Base-by-base conservation (phyloP, 495 filamentous ascomycete species). In the Penicillium subrubescens region DNA sequence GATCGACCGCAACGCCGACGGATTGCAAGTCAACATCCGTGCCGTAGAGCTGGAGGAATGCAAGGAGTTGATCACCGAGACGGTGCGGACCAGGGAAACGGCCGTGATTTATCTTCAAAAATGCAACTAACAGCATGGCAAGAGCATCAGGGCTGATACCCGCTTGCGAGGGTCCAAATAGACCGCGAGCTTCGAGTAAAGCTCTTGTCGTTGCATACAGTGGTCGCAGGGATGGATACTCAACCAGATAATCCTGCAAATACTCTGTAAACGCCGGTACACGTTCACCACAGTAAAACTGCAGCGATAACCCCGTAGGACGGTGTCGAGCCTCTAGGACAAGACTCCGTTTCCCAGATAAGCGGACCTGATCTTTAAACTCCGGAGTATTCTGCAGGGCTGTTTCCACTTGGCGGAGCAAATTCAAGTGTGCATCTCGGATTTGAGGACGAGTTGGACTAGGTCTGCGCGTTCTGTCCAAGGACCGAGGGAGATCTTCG, bases 61-160 rank as follows among this genome's bases (percentile, higher is more conserved):
- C 69, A n/a, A 86, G 73, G 5, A 88, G 70, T 48, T 83, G 79
- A 15, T 71, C 67, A 14, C 73, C 79, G 14, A 79, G 60, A n/a
- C 59, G 66, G 46, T 73, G 67, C 1, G 74, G 57, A 1, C 67
- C 60, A 0, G 61, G 59, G 43, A 78, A 77, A 2, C 74, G 73
- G 25, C 73, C 75, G 52, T 75, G 75, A 35, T 72, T 77, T 58
- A 73, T 66, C 63, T 82, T 83, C 12, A 88, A 65, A 48, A 82
- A 82, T 2, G 83, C 84, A 15, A 84, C 82, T n/a, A 88, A 64
- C 67, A 88, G 82, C 70, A 87, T 81, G 58, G 86, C 71, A 15
- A 89, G 71, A 6, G 77, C 71, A 64, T 87, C 83, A 2, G 82
- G 73, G 5, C 79, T 77, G 11, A 88, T 62, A 6, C 83, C 82